These are phyloP conservation scores for Penicillium cataractarum DNA, from an alignment of 495 filamentous ascomycete genomes.

Conservation along the genomic window DNA sequence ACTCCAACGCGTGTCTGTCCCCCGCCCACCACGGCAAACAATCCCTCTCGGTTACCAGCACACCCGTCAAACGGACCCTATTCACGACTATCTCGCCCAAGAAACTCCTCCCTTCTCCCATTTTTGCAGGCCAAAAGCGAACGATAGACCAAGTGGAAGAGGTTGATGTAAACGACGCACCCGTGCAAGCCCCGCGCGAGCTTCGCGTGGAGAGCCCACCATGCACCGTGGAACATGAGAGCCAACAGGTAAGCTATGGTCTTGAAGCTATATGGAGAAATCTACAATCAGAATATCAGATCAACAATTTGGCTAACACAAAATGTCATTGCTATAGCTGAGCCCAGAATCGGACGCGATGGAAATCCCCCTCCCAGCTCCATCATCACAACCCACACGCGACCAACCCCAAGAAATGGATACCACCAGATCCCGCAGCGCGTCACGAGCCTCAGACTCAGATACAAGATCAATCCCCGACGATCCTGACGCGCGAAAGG, in stretches of 20 bases:
- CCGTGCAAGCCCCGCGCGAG: constrained; percentile 19
- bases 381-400: constrained; percentile 26
- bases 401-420: constrained; percentile 24
- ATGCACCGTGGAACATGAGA: constrained; percentile 18
- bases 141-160: constrained; percentile 46
- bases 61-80: constrained; percentile 40
- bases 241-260: constrained; percentile 29
- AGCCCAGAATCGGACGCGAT: constrained; percentile 27
- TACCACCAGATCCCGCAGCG: constrained; percentile 13
- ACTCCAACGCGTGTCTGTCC: constrained; percentile 51
- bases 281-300: not conserved
- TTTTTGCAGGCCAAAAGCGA: constrained; percentile 48
- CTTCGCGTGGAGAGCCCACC: constrained; percentile 15
- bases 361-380: constrained; percentile 19
- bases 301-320: constrained; percentile 23
- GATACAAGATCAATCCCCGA: constrained; percentile 31
- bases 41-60: constrained; percentile 24
- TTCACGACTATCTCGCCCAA: constrained; percentile 34
- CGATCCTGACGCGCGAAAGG: constrained; percentile 44
- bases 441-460: constrained; percentile 11
- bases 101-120: constrained; percentile 45
- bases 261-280: not conserved
- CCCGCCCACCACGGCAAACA: constrained; percentile 38
- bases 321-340: constrained; percentile 11
- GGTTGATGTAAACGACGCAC: constrained; percentile 24